Evolutionary conservation across 495 filamentous ascomycete species (phyloP).

Genomic region (Viridothelium virens): DNA sequence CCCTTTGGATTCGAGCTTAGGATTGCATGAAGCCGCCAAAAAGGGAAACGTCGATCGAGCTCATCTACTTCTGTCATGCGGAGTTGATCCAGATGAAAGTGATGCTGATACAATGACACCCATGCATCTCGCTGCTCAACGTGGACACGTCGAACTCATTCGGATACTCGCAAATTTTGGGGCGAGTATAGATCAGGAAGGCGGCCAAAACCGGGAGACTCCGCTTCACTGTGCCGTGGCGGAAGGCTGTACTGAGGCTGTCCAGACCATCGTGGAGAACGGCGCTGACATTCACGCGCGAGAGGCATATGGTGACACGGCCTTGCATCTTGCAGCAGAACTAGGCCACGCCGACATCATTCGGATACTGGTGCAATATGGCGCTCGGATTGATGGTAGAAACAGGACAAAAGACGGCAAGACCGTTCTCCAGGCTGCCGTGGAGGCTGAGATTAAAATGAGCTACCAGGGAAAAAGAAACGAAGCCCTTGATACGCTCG

Average conservation of each 20-base stretch:
- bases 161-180: background rate
- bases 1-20: background rate
- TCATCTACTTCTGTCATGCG: background rate
- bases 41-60: background rate
- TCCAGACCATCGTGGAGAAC: background rate
- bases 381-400: background rate
- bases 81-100: background rate
- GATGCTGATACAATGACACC: background rate
- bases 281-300: background rate
- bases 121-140: background rate
- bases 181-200: background rate
- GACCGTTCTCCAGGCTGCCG: background rate
- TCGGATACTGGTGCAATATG: background rate
- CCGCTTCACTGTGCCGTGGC: slow-evolving; percentile 1
- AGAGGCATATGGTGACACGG: background rate
- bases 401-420: background rate
- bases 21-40: background rate
- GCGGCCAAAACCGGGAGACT: background rate
- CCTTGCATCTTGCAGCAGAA: background rate
- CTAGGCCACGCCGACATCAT: background rate
- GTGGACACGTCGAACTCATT: background rate
- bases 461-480: background rate
- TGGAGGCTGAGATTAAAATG: background rate
- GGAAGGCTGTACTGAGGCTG: background rate
- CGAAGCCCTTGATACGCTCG: background rate